Conservation (phyloP, 2,329 filamentous ascomycete species). For the Verticillium klebahnii region DNA sequence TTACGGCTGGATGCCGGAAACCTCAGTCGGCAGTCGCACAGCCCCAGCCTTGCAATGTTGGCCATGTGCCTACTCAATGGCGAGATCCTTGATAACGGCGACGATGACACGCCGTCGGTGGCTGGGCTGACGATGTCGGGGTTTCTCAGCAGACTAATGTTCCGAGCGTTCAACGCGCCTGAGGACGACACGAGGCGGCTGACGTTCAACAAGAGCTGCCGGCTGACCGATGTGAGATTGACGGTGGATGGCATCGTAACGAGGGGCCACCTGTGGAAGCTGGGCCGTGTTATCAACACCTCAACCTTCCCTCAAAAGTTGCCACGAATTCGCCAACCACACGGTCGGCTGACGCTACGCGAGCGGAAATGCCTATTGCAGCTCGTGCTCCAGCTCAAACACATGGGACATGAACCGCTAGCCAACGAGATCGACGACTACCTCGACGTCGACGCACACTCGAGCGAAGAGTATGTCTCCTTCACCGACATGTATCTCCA, state of each 20-base stretch:
- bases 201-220: conserved; percentile 21
- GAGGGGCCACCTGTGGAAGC: conserved; percentile 19
- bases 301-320: conserved; percentile 7
- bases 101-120: neutral
- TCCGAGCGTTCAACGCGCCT: too few relatives aligned
- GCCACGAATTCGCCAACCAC: conserved; percentile 2
- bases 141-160: neutral
- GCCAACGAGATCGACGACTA: conserved; percentile 7
- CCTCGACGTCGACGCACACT: conserved; percentile 4
- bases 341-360: conserved; percentile 9
- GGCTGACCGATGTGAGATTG: conserved; percentile 15
- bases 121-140: conserved; percentile 1
- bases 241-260: conserved; percentile 13
- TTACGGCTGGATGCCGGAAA: conserved; percentile 15
- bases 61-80: conserved; percentile 24
- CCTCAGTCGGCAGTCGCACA: conserved; percentile 12
- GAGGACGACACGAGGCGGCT: conserved; percentile 4
- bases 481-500: conserved; percentile 14
- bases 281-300: conserved; percentile 13
- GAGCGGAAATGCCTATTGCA: conserved; percentile 12
- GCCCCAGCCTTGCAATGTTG: conserved; percentile 21
- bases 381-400: neutral
- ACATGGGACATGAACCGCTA: neutral
- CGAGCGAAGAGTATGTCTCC: neutral
- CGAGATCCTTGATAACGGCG: conserved; percentile 28